phyloP scores from a whole-genome alignment of 495 filamentous ascomycete genomes.

The Halenospora varia region DNA sequence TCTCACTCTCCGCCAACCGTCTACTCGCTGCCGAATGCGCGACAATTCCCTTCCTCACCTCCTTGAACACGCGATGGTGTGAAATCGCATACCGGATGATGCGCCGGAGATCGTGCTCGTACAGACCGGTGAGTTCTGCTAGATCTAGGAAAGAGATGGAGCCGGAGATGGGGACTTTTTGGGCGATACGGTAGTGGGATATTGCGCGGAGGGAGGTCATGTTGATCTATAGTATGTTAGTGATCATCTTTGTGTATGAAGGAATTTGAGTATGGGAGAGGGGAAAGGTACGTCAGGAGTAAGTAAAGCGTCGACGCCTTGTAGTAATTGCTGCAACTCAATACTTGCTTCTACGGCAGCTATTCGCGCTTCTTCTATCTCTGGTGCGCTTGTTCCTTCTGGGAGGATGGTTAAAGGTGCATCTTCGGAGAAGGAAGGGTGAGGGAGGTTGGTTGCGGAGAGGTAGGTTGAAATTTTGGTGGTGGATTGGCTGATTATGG shows the following conservation, averaged over 20 bases:
- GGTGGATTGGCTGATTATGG: background rate
- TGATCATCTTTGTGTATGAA: too few species aligned
- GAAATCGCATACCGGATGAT: slow-evolving; percentile 23
- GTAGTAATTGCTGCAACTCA: slow-evolving; percentile 14
- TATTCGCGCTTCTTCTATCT: slow-evolving; percentile 5
- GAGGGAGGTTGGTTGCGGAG: background rate
- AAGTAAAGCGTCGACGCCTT: slow-evolving; percentile 2
- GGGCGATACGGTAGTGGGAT: slow-evolving; percentile 21
- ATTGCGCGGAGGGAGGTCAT: slow-evolving; percentile 19
- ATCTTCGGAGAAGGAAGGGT: slow-evolving; percentile 13
- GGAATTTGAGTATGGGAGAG: background rate
- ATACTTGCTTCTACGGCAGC: slow-evolving; percentile 5
- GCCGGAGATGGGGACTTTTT: slow-evolving; percentile 16
- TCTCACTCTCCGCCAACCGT: background rate
- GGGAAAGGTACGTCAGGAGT: slow-evolving; percentile 2
- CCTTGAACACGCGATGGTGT: slow-evolving; percentile 24
- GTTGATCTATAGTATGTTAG: slow-evolving; percentile 11
- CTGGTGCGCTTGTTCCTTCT: background rate
- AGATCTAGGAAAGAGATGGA: slow-evolving; percentile 23
- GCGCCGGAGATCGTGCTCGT: slow-evolving; percentile 19
- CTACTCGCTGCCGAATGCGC: slow-evolving; percentile 21
- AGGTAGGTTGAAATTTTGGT: slow-evolving; percentile 3
- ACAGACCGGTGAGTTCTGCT: slow-evolving; percentile 12
- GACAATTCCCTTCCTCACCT: slow-evolving; percentile 21
- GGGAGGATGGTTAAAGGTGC: slow-evolving; percentile 2